Evolutionary conservation across 2,329 filamentous ascomycete species (phyloP).

Genomic region (Emericellopsis atlantica): DNA sequence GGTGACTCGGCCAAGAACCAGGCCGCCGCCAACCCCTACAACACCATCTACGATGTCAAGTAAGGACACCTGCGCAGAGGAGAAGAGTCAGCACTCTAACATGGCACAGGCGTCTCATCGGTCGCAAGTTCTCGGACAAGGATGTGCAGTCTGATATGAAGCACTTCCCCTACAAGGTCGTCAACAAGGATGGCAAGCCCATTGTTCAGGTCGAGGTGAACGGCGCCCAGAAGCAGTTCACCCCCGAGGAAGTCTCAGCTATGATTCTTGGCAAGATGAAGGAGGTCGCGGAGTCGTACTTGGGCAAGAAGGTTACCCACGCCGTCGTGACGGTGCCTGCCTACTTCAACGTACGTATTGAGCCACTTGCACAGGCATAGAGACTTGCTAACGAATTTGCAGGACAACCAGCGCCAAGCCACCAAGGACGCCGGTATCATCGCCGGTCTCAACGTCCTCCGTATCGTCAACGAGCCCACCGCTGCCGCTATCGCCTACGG

Average conservation of each 20-base stretch:
- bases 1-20: slow-evolving; percentile 98
- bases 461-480: slow-evolving; percentile 94
- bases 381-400: slow-evolving; percentile 9
- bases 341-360: slow-evolving; percentile 66
- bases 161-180: slow-evolving; percentile 95
- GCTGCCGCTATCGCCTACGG: slow-evolving; percentile 92
- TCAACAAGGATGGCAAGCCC: slow-evolving; percentile 84
- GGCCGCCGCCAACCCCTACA: slow-evolving; percentile 64
- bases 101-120: slow-evolving; percentile 58
- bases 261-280: slow-evolving; percentile 81
- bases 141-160: slow-evolving; percentile 89
- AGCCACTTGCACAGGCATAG: not conserved
- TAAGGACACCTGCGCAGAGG: slow-evolving; percentile 29
- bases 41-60: slow-evolving; percentile 77
- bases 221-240: slow-evolving; percentile 57
- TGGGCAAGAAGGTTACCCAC: slow-evolving; percentile 74
- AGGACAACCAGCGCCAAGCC: slow-evolving; percentile 87
- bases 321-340: slow-evolving; percentile 89
- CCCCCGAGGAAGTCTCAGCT: slow-evolving; percentile 68
- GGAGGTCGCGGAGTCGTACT: slow-evolving; percentile 66
- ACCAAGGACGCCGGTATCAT: slow-evolving; percentile 92
- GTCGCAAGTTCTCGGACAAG: slow-evolving; percentile 71
- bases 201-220: slow-evolving; percentile 62
- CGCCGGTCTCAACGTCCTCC: slow-evolving; percentile 86
- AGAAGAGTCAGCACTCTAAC: slow-evolving; percentile 7